phyloP scores from a whole-genome alignment of 2,329 filamentous ascomycete genomes.

The Aureobasidium sp. region DNA sequence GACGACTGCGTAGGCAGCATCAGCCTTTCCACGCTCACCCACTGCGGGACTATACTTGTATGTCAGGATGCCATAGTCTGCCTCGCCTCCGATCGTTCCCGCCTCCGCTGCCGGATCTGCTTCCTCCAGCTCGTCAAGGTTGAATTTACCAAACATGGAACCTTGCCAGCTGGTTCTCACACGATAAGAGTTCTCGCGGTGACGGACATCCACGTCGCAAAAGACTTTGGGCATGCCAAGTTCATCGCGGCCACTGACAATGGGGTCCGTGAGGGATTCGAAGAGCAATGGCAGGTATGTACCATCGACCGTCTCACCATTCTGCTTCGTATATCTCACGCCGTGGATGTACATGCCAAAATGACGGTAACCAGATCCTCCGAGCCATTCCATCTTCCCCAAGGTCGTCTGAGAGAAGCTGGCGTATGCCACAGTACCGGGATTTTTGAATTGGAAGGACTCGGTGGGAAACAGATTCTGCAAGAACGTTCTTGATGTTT shows the following conservation, averaged over 20 bases:
- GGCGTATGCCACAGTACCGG: constrained; percentile 32
- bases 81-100: constrained; percentile 15
- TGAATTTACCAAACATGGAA: constrained; percentile 5
- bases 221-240: constrained; percentile 52
- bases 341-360: constrained; percentile 57
- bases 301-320: constrained; percentile 43
- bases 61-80: constrained; percentile 18
- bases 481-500: constrained; percentile 32
- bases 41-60: constrained; percentile 48
- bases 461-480: constrained; percentile 33
- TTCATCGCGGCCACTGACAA: constrained; percentile 54
- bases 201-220: constrained; percentile 21
- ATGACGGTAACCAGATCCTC: constrained; percentile 51
- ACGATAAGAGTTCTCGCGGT: constrained; percentile 11
- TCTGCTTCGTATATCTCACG: constrained; percentile 47
- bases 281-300: constrained; percentile 53
- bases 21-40: constrained; percentile 43
- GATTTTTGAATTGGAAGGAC: constrained; percentile 30
- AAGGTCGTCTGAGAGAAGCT: constrained; percentile 34
- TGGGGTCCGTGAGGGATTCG: constrained; percentile 53
- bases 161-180: constrained; percentile 18
- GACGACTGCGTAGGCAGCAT: constrained; percentile 47
- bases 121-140: constrained; percentile 16
- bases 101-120: constrained; percentile 9
- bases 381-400: constrained; percentile 52